phyloP scores from a whole-genome alignment of 108 stramenopile species.

The Pseudonitzschia delicatissima region DNA sequence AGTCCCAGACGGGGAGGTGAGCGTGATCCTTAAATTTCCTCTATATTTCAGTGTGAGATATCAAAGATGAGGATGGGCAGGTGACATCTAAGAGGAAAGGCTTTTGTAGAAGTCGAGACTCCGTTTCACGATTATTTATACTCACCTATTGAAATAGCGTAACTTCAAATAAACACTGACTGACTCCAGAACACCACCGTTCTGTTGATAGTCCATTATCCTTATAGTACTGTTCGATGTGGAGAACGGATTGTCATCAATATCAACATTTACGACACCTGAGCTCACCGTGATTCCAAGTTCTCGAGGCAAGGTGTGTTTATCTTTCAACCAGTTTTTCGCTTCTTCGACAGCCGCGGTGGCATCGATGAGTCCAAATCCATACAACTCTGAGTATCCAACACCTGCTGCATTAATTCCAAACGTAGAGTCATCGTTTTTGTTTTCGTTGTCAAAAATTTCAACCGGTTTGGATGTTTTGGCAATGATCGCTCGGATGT shows the following conservation, averaged over 20 bases:
- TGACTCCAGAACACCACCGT: constrained; percentile 14
- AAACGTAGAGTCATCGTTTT: constrained; percentile 10
- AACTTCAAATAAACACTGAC: constrained; percentile 22
- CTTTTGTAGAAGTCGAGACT: no score
- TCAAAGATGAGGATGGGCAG: no score
- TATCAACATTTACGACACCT: neutral
- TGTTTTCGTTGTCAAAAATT: neutral
- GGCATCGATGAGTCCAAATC: constrained; percentile 55
- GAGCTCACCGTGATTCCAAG: neutral
- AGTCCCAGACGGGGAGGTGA: constrained; percentile 38
- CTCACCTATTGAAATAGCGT: constrained; percentile 2
- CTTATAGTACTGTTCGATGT: constrained; percentile 7
- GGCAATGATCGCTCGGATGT: constrained; percentile 47
- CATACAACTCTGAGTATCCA: constrained; percentile 36
- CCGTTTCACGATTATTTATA: neutral
- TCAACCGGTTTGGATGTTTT: constrained; percentile 13
- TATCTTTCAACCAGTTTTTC: constrained; percentile 8
- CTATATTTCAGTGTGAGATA: constrained; percentile 2
- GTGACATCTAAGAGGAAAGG: no score
- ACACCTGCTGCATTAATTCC: constrained; percentile 36
- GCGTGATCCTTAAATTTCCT: constrained; percentile 35
- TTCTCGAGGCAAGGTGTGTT: neutral
- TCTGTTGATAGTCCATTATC: no score
- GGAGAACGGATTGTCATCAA: neutral
- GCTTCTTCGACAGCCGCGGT: constrained; percentile 29